Evolutionary conservation across 495 filamentous ascomycete species (phyloP).

Genomic region (Copromyces sp.): DNA sequence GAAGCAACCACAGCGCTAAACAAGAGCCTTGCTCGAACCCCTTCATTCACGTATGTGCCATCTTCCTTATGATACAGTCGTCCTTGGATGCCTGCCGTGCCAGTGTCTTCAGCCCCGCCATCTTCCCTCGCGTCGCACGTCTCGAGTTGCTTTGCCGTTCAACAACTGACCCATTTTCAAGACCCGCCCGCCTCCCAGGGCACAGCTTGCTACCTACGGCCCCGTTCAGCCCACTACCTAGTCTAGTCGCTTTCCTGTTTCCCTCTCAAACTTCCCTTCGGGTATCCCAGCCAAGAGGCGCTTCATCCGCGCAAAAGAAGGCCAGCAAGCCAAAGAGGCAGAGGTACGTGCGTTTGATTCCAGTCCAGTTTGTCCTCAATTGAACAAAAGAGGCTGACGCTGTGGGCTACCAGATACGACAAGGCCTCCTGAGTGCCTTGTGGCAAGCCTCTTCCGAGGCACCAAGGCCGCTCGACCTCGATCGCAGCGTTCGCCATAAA

Average conservation of each 20-base stretch:
- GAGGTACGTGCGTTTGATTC: not conserved
- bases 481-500: no score
- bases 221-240: no score
- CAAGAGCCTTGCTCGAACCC: not conserved
- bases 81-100: not conserved
- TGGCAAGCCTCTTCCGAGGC: not conserved
- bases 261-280: no score
- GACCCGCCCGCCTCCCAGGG: no score
- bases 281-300: no score
- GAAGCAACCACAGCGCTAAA: not conserved
- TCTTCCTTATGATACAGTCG: not conserved
- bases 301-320: not conserved
- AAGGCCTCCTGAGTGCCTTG: not conserved
- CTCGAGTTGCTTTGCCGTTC: not conserved
- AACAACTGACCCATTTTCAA: not conserved
- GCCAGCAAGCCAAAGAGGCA: not conserved
- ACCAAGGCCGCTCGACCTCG: not conserved
- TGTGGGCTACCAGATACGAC: not conserved
- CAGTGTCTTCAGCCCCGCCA: not conserved
- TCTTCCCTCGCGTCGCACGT: not conserved
- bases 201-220: no score
- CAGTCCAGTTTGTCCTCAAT: no score
- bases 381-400: not conserved
- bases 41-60: not conserved
- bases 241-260: no score